phyloP scores from a whole-genome alignment of 2,329 filamentous ascomycete genomes.

The Cytospora piceae region DNA sequence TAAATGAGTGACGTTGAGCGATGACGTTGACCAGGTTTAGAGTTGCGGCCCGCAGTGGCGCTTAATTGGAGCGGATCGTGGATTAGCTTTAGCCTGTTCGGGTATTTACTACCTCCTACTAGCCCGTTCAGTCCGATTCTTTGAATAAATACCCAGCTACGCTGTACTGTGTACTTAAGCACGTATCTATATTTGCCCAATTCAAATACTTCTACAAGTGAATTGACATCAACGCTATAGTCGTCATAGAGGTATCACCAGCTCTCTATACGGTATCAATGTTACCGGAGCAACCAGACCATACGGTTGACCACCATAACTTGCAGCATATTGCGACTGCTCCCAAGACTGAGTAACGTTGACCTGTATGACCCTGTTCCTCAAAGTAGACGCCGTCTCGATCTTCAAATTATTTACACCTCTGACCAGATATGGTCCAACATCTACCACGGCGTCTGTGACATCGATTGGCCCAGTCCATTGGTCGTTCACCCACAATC shows the following conservation, averaged over 20 bases:
- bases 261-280: conserved; percentile 10
- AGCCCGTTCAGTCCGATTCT: not conserved
- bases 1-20: not conserved
- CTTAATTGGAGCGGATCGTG: not conserved
- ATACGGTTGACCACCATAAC: conserved; percentile 15
- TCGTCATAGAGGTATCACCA: conserved; percentile 1
- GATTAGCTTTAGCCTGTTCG: not conserved
- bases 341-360: conserved; percentile 25
- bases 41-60: not conserved
- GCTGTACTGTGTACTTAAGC: too few species aligned
- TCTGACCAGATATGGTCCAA: conserved; percentile 3
- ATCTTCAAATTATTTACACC: not conserved
- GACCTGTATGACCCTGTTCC: conserved; percentile 16
- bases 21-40: not conserved
- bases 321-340: conserved; percentile 10
- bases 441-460: conserved; percentile 10
- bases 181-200: too few species aligned
- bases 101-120: too few species aligned
- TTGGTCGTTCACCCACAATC: conserved; percentile 16
- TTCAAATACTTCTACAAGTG: too few species aligned
- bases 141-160: not conserved
- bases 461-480: conserved; percentile 18
- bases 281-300: conserved; percentile 13
- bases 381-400: conserved; percentile 18
- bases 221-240: not conserved